Base-by-base conservation (phyloP, 129 eudicot genomes). In the Calendula officinalis region DNA sequence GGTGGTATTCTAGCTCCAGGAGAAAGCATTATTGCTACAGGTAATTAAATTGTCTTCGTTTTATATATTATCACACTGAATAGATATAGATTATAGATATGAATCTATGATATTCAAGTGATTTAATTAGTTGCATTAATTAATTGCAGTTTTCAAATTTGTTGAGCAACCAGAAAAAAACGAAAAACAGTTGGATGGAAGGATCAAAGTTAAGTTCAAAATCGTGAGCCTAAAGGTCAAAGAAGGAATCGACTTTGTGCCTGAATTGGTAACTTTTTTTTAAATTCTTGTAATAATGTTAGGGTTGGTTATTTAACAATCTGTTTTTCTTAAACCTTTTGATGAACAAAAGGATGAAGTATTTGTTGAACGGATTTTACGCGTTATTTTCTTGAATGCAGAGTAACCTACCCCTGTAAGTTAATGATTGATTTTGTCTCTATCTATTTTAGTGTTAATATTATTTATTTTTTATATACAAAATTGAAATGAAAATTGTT, bases 1-100 rank as follows among this genome's bases (percentile, higher is more conserved):
- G 95, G 95, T 8, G 97, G 97, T 35, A 77, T 77, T 63, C 87
- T 90, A 46, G 80, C 89, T 59, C 95, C 97, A 16, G 95, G 95
- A 47, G 91, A 90, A 86, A 78, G 87, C 77, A 57, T 83, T 48
- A 78, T 90, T 75, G 97, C 97, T 22, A 86, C 91, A 3, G 95
- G 97, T 90, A 86, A 68, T 27, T 16, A 39, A 22, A 22, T 22
- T 22, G 30, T 74, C 36, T 45, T 8, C 5, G 1, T n/a, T 34
- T 38, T 64, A 12, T 8, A 63, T n/a, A 12, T n/a, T n/a, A 57
- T 44, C 57, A 8, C 36, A 35, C 39, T 36, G 45, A 49, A 54
- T 51, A 64, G 69, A 15, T 36, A 22, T 42, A 11, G 55, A 9
- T 45, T 47, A 7, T 17, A 51, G 16, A 9, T 46, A 16, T 22